Conservation (phyloP, 2,329 filamentous ascomycete genomes). For the Aspergillus neotritici region DNA sequence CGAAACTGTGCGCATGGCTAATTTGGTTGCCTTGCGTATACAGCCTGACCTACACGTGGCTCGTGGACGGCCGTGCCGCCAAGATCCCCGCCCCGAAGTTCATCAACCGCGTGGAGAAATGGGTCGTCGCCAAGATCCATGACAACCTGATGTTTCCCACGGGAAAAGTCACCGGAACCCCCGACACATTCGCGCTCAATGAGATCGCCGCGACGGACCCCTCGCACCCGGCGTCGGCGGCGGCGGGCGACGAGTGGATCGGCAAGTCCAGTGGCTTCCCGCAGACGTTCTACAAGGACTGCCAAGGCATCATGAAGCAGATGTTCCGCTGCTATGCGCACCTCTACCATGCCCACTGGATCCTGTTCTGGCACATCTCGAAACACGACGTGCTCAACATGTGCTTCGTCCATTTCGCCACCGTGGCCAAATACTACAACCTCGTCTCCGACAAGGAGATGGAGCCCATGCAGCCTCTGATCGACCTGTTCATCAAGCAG, state of each 20-base stretch:
- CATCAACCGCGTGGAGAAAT: conserved; percentile 91
- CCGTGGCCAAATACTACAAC: conserved; percentile 72
- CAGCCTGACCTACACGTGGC: conserved; percentile 93
- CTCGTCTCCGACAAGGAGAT: conserved; percentile 84
- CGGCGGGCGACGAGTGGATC: conserved; percentile 66
- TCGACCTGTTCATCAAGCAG: conserved; percentile 86
- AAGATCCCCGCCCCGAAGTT: conserved; percentile 91
- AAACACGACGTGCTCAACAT: conserved; percentile 68
- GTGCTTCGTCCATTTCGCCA: conserved; percentile 79
- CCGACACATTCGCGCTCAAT: conserved; percentile 50
- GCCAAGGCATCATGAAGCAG: conserved; percentile 90
- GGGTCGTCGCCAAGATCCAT: conserved; percentile 94
- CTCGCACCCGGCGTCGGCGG: conserved; percentile 53
- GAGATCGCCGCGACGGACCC: conserved; percentile 48
- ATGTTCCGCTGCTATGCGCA: conserved; percentile 99
- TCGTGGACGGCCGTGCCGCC: conserved; percentile 81
- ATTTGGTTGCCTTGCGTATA: conserved; percentile 13
- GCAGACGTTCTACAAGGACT: conserved; percentile 79
- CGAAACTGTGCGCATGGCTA: not conserved
- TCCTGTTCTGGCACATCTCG: conserved; percentile 78
- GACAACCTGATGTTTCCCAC: conserved; percentile 87
- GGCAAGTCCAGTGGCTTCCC: conserved; percentile 93
- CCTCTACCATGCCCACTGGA: conserved; percentile 95
- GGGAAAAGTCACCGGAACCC: conserved; percentile 61
- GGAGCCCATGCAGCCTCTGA: conserved; percentile 91